Percentiles rank a stretch among this genome's conserved stretches.
Conservation (phyloP, 805 yeast genomes). For the Schizosaccharomyces japonicus region DNA sequence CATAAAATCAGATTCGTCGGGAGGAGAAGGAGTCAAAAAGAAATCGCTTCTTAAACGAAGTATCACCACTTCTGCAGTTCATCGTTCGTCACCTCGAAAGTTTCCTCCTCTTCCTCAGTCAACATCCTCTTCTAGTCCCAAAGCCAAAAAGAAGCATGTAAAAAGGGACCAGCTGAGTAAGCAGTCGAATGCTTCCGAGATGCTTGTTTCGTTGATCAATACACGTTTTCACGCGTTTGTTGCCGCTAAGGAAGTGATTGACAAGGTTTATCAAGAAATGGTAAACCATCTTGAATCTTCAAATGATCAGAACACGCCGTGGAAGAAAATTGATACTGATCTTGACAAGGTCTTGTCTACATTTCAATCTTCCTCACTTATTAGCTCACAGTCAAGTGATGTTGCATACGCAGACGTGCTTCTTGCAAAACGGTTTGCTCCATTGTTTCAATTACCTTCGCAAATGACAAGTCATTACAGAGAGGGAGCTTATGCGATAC, state of each 20-base stretch:
- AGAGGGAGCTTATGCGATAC: not conserved
- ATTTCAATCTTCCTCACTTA: not conserved
- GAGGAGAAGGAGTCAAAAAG: no score
- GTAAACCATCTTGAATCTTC: not conserved
- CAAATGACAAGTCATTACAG: not conserved
- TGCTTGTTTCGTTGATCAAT: not conserved
- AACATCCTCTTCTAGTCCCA: no score
- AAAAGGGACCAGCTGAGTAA: not conserved
- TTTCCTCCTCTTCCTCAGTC: no score
- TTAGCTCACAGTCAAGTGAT: not conserved
- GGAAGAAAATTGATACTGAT: not conserved
- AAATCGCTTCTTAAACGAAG: no score
- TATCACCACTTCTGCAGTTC: no score
- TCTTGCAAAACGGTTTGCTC: not conserved
- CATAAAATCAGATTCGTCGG: no score
- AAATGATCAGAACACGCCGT: not conserved
- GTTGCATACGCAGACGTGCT: not conserved
- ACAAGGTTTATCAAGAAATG: not conserved
- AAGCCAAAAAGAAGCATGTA: no score
- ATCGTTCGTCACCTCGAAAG: no score
- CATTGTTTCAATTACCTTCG: not conserved
- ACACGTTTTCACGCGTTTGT: not conserved
- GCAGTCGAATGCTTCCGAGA: not conserved
- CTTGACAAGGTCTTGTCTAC: not conserved
- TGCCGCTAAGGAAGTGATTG: not conserved